phyloP scores from a whole-genome alignment of 1,284 basidiomycete genomes.

The Grifola frondosa region DNA sequence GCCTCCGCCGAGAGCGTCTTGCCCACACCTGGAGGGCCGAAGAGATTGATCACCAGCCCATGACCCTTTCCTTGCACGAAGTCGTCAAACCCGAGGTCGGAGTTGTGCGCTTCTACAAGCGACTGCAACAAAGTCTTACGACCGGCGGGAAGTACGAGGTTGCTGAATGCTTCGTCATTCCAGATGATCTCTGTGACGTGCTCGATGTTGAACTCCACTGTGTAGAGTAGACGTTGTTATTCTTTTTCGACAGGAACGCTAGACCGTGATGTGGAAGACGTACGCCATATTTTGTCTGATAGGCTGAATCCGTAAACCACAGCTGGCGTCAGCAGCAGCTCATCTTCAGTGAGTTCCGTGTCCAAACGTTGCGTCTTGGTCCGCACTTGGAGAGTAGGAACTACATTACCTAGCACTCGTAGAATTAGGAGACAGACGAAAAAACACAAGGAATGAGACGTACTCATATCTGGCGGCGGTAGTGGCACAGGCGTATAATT shows the following conservation, averaged over 20 bases:
- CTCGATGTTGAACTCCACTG: slow-evolving; percentile 57
- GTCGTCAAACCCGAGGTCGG: slow-evolving; percentile 53
- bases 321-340: slow-evolving; percentile 50
- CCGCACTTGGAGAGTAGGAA: slow-evolving; percentile 11
- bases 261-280: slow-evolving; percentile 43
- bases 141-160: slow-evolving; percentile 51
- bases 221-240: too few relatives aligned
- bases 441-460: too few relatives aligned
- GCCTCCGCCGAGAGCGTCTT: slow-evolving; percentile 53
- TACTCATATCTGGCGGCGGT: too few relatives aligned
- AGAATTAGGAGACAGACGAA: too few relatives aligned
- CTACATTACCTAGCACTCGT: too few relatives aligned
- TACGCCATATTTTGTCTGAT: slow-evolving; percentile 57
- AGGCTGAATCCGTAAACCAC: slow-evolving; percentile 60
- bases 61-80: slow-evolving; percentile 63
- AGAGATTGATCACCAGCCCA: slow-evolving; percentile 58
- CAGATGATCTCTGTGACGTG: slow-evolving; percentile 50
- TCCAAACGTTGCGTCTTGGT: slow-evolving; percentile 4
- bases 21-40: slow-evolving; percentile 61
- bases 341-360: slow-evolving; percentile 19
- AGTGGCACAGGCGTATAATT: too few relatives aligned
- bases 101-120: slow-evolving; percentile 55
- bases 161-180: slow-evolving; percentile 55
- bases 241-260: too few relatives aligned
- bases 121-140: slow-evolving; percentile 55